A percentile compares a stretch with the other conserved stretches of the same genome.
Conservation (phyloP, 495 filamentous ascomycete species). For the Tuber umbilicatum region DNA sequence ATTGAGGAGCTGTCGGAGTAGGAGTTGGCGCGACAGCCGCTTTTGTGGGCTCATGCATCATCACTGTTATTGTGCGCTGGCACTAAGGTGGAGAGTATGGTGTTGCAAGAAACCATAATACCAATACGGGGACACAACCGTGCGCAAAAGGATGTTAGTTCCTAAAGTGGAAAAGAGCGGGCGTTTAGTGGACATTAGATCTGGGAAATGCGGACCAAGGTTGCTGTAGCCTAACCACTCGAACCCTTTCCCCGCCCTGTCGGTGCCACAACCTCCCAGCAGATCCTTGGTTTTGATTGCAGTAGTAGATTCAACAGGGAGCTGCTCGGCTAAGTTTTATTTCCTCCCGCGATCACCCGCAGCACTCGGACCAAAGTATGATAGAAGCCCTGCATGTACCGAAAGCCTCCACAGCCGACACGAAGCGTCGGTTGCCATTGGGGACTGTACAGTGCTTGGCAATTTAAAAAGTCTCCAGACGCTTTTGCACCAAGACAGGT, state of each 20-base stretch:
- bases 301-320: neutral
- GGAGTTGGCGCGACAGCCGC: conserved; percentile 8
- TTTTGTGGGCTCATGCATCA: neutral
- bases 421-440: neutral
- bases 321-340: neutral
- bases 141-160: neutral
- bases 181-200: too few relatives aligned
- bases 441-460: too few relatives aligned
- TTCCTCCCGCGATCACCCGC: neutral
- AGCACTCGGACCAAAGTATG: neutral
- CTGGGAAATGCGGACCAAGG: neutral
- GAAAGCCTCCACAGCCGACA: neutral
- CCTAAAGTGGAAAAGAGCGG: neutral
- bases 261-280: too few relatives aligned
- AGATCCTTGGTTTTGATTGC: neutral
- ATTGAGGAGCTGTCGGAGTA: conserved; percentile 41
- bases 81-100: neutral
- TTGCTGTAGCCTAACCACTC: neutral
- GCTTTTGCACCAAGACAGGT: too few relatives aligned
- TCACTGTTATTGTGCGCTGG: neutral
- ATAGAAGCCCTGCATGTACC: neutral
- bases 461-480: too few relatives aligned
- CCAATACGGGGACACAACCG: neutral
- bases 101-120: neutral
- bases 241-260: neutral